A percentile compares a stretch with the other conserved stretches of the same genome.
phyloP scores from a whole-genome alignment of 2,329 filamentous ascomycete species.

The Trichoderma breve region DNA sequence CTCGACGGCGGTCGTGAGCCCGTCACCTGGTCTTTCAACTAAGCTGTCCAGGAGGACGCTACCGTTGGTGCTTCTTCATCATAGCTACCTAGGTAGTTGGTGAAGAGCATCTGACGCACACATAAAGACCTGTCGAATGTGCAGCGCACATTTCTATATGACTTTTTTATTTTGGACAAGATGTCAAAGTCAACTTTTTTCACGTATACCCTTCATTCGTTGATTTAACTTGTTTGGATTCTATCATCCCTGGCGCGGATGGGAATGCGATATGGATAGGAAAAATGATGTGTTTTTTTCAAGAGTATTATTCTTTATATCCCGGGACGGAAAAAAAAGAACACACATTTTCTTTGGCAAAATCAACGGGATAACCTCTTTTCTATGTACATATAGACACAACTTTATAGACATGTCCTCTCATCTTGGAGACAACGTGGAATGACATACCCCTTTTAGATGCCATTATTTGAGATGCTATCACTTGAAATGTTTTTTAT shows the following conservation, averaged over 20 bases:
- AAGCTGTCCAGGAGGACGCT: slow-evolving; percentile 22
- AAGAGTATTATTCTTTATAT: not conserved
- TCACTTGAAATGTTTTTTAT: not conserved
- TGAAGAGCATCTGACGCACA: not conserved
- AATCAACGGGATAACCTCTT: not conserved
- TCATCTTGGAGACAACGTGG: slow-evolving; percentile 19
- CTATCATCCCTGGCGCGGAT: slow-evolving; percentile 20
- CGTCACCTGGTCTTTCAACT: slow-evolving; percentile 49
- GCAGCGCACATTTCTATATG: slow-evolving; percentile 19
- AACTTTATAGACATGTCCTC: slow-evolving; percentile 17
- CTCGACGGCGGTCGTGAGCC: slow-evolving; percentile 43
- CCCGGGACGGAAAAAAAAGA: not conserved
- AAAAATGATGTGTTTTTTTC: not conserved
- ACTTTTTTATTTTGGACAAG: not conserved
- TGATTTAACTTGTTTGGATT: slow-evolving; percentile 13
- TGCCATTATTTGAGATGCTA: not conserved
- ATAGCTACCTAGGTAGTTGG: not conserved
- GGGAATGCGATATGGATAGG: slow-evolving; percentile 18
- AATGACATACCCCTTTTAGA: slow-evolving; percentile 17
- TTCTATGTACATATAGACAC: slow-evolving; percentile 22
- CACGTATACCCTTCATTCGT: slow-evolving; percentile 19
- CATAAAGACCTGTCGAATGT: slow-evolving; percentile 11
- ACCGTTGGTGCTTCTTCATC: not conserved
- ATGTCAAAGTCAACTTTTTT: not conserved
- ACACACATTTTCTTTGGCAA: not conserved